Evolutionary conservation across 202 grass and related monocot genomes (phyloP), one percentile per base, ranked within the genome.

Genomic region (Carex sylvatica): DNA sequence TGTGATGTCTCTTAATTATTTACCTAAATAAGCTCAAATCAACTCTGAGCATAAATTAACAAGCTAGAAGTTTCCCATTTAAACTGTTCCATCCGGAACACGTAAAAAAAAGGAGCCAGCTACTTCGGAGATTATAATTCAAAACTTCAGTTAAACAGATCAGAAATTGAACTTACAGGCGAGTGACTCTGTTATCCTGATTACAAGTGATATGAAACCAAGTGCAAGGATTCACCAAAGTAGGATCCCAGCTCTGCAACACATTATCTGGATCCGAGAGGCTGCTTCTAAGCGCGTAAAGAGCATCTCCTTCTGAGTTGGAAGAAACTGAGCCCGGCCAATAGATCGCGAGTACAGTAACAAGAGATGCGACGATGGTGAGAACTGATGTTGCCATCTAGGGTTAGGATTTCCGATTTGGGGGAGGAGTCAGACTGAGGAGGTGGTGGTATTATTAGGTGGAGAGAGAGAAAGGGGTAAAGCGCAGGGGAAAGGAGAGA

Each of bases 161-260:
- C 5, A 61, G 67, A 71, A 10, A 26, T 2, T 30, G 6, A 87
- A 80, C 88, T 75, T 82, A 97, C 93, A 97, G 47, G 18, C 91
- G 83, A 24, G 93, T 97, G 67, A 97, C 93, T 69, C 87, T 85
- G 79, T 79, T 85, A 78, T 91, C 91, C 73, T 85, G 81, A 82
- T 93, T 90, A 83, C 93, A 97, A 56, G 89, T 93, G 73, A 97
- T 87, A 73, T 91, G 89, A 85, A 91, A 91, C 93, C 93, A 97
- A 80, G 91, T 93, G 83, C 93, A 97, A 16, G 91, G 93, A 55
- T 83, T 89, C 23, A 89, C 93, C 35, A 97, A 84, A 30, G 87
- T 93, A 22, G 91, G 87, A 64, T 97, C 93, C 93, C 89, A 97
- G 87, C 87, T 97, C 85, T 89, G 81, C 15, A 97, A 71, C 60